These are phyloP conservation scores for Tricholoma furcatifolium DNA, from an alignment of 768 basidiomycete genomes.

Conservation along the genomic window DNA sequence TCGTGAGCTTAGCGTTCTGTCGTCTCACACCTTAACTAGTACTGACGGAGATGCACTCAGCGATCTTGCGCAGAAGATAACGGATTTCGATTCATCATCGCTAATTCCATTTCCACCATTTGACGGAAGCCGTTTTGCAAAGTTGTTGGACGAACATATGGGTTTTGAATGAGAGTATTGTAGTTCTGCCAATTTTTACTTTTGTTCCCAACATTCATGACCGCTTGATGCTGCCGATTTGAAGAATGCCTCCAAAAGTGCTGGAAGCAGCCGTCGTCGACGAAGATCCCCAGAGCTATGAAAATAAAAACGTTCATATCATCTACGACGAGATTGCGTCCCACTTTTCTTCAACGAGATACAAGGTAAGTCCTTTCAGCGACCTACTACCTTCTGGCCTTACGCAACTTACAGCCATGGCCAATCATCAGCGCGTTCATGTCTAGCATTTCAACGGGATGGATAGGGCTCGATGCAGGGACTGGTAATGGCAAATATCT, in stretches of 20 bases:
- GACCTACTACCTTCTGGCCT: neutral
- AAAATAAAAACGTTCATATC: constrained; percentile 73
- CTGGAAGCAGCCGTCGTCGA: constrained; percentile 42
- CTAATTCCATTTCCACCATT: constrained; percentile 65
- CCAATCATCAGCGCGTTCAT: constrained; percentile 82
- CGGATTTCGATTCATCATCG: constrained; percentile 40
- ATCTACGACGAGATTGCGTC: constrained; percentile 84
- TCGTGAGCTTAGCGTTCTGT: constrained; percentile 43
- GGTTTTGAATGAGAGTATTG: constrained; percentile 45
- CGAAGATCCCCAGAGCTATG: constrained; percentile 58
- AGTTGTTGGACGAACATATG: constrained; percentile 76
- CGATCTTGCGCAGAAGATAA: constrained; percentile 54
- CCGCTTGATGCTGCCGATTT: neutral
- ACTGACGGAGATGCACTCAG: constrained; percentile 28
- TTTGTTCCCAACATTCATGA: constrained; percentile 13
- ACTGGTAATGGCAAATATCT: constrained; percentile 99
- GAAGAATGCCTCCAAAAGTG: constrained; percentile 17
- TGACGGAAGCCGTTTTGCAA: constrained; percentile 64
- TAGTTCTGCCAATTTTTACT: neutral
- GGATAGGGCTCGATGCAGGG: constrained; percentile 90
- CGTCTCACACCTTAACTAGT: neutral
- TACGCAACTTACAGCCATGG: constrained; percentile 64
- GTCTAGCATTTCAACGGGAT: constrained; percentile 66
- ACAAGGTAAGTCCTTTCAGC: constrained; percentile 58
- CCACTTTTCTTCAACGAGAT: constrained; percentile 88